Conservation (phyloP, 495 filamentous ascomycete species). For the Lentithecium fluviatile region DNA sequence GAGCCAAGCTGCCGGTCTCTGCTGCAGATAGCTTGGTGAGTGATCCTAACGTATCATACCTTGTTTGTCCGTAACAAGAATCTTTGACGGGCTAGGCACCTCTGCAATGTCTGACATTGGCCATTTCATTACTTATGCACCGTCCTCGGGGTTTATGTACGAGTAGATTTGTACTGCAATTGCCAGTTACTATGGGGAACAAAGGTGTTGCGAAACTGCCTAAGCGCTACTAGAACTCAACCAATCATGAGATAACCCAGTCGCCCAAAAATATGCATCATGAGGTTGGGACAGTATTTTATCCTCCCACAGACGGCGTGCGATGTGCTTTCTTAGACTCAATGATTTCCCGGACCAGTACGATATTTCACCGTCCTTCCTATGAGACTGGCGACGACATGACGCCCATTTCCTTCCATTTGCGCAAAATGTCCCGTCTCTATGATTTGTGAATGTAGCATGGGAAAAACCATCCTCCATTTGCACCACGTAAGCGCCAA, state of each 20-base stretch:
- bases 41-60: no score
- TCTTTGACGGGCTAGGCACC: no score
- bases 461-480: neutral
- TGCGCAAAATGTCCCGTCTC: neutral
- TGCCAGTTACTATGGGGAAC: neutral
- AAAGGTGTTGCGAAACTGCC: neutral
- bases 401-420: neutral
- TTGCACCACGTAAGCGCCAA: neutral
- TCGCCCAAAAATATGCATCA: neutral
- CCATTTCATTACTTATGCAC: no score
- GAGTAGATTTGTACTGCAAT: neutral
- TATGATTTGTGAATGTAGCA: neutral
- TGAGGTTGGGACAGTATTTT: neutral
- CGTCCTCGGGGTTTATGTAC: conserved; percentile 1
- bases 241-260: neutral
- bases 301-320: neutral
- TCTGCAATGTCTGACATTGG: no score
- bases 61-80: no score
- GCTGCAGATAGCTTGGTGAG: no score
- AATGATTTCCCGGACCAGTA: neutral
- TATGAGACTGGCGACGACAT: neutral
- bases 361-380: neutral
- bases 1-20: conserved; percentile 15
- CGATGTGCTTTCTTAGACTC: neutral
- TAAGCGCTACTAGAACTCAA: neutral